These are phyloP conservation scores for Dichotomopilus funicola DNA, from an alignment of 2,329 filamentous ascomycete species.

Conservation along the genomic window DNA sequence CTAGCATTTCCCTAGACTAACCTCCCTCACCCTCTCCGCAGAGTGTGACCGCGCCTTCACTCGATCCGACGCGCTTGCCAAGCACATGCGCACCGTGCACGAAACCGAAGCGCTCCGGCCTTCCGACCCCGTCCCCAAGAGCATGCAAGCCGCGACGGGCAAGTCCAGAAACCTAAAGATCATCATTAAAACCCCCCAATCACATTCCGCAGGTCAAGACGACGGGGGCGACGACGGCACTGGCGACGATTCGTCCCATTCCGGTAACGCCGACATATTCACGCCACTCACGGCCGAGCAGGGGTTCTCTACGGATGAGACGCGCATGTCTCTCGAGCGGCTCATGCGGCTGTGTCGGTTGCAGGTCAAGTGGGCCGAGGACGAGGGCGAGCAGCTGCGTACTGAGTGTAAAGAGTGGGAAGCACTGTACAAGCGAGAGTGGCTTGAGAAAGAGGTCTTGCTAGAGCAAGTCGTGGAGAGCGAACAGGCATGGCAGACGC, in stretches of 20 bases:
- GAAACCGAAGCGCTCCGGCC: slow-evolving; percentile 91
- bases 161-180: slow-evolving; percentile 54
- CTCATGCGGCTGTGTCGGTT: slow-evolving; percentile 63
- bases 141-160: slow-evolving; percentile 45
- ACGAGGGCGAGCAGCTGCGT: slow-evolving; percentile 57
- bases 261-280: slow-evolving; percentile 43
- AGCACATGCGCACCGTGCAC: slow-evolving; percentile 98
- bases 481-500: slow-evolving; percentile 60
- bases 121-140: slow-evolving; percentile 66
- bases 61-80: slow-evolving; percentile 87
- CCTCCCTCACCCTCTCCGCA: slow-evolving; percentile 31
- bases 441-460: slow-evolving; percentile 72
- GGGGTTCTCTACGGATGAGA: slow-evolving; percentile 60
- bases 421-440: slow-evolving; percentile 61
- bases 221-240: slow-evolving; percentile 41
- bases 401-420: slow-evolving; percentile 62
- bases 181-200: slow-evolving; percentile 55
- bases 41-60: slow-evolving; percentile 98
- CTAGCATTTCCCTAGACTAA: slow-evolving; percentile 12
- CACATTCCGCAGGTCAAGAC: slow-evolving; percentile 51
- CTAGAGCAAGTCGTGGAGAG: slow-evolving; percentile 64
- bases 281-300: slow-evolving; percentile 50
- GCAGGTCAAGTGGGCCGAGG: slow-evolving; percentile 66
- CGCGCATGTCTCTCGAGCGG: slow-evolving; percentile 50
- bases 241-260: slow-evolving; percentile 45